A percentile compares a stretch with the other conserved stretches of the same genome.
These are phyloP conservation scores for Biancaea sappan DNA, from an alignment of 306 rosid genomes.

Conservation along the genomic window DNA sequence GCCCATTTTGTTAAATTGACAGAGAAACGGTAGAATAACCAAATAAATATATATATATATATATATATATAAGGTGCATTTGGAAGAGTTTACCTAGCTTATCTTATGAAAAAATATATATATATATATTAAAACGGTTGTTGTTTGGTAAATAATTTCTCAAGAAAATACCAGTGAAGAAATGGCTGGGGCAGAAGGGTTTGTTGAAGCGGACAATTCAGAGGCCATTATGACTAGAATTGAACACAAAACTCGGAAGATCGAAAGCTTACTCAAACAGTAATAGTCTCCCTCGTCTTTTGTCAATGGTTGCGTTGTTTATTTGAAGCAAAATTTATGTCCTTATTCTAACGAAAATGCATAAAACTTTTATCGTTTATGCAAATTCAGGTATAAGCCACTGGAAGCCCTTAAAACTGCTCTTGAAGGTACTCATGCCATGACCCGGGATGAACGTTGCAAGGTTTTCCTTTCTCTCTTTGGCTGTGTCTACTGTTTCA, in stretches of 20 bases:
- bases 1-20: too few species aligned
- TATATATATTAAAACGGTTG: too few species aligned
- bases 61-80: too few species aligned
- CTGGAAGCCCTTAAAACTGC: slow-evolving; percentile 97
- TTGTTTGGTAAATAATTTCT: too few species aligned
- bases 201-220: slow-evolving; percentile 83
- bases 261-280: slow-evolving; percentile 96
- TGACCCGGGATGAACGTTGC: slow-evolving; percentile 91
- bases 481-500: background rate
- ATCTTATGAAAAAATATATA: too few species aligned
- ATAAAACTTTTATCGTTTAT: background rate
- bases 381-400: slow-evolving; percentile 63
- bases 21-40: too few species aligned
- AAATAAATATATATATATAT: too few species aligned
- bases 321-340: background rate
- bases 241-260: slow-evolving; percentile 92
- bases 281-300: slow-evolving; percentile 17
- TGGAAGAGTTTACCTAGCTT: too few species aligned
- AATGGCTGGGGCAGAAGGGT: slow-evolving; percentile 68
- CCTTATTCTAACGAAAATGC: background rate
- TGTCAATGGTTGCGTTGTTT: background rate
- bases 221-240: slow-evolving; percentile 92
- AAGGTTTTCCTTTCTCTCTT: slow-evolving; percentile 49
- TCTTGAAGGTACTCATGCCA: slow-evolving; percentile 91
- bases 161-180: slow-evolving; percentile 13